Conservation (phyloP, 305 asterid genomes). For the Fraxinus platypoda region DNA sequence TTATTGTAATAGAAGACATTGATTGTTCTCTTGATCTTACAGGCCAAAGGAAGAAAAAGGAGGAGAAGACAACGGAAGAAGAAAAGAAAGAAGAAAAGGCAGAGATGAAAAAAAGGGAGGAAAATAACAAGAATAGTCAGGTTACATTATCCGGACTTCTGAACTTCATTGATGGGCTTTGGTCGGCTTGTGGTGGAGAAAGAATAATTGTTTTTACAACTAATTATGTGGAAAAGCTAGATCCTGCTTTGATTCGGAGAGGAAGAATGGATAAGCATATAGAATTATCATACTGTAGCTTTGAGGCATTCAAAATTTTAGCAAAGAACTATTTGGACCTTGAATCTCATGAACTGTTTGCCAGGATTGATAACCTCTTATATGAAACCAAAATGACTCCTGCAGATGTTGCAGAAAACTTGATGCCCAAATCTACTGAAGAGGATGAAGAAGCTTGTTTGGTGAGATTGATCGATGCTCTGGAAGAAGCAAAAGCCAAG, state of each 20-base stretch:
- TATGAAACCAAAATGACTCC: slow-evolving; percentile 44
- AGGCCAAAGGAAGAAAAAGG: slow-evolving; percentile 42
- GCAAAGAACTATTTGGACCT: slow-evolving; percentile 46
- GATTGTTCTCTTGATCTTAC: slow-evolving; percentile 53
- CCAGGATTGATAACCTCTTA: slow-evolving; percentile 20
- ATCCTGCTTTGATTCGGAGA: slow-evolving; percentile 48
- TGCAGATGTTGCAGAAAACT: slow-evolving; percentile 53
- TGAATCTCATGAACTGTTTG: slow-evolving; percentile 35
- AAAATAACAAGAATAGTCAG: slow-evolving; percentile 30
- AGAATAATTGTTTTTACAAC: slow-evolving; percentile 52
- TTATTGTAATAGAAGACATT: slow-evolving; percentile 53
- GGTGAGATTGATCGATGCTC: slow-evolving; percentile 34
- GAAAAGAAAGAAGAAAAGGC: not conserved
- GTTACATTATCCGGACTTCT: slow-evolving; percentile 57
- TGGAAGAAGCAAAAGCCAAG: slow-evolving; percentile 30
- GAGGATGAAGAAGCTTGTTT: slow-evolving; percentile 36
- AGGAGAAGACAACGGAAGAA: not conserved
- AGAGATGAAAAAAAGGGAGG: slow-evolving; percentile 22
- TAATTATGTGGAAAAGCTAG: slow-evolving; percentile 46
- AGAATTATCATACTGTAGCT: slow-evolving; percentile 52
- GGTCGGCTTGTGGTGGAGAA: slow-evolving; percentile 56
- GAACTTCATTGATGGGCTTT: slow-evolving; percentile 58
- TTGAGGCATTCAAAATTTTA: slow-evolving; percentile 51
- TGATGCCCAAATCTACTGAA: slow-evolving; percentile 45
- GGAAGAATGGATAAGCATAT: slow-evolving; percentile 68